Conservation (phyloP, 371 early-diverging fungal genomes). For the Circinella umbellata region DNA sequence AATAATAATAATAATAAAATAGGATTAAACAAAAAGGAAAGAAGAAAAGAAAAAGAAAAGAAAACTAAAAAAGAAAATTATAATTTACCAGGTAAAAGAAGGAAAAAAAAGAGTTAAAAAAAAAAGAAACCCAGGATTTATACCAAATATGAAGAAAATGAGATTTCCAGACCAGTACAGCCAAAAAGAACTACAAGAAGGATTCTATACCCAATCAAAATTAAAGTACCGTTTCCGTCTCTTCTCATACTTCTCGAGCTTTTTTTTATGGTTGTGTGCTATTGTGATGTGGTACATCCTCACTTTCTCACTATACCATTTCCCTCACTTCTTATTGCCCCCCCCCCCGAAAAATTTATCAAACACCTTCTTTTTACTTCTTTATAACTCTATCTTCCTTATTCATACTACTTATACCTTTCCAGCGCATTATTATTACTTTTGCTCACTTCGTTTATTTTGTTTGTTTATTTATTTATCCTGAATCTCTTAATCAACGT, state of each 20-base stretch:
- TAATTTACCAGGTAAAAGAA: slow-evolving; percentile 6
- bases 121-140: slow-evolving; percentile 1
- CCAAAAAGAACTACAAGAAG: slow-evolving; percentile 14
- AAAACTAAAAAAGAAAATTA: not conserved
- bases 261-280: not conserved
- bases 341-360: not conserved
- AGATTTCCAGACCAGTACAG: slow-evolving; percentile 12
- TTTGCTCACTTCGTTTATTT: too few species aligned
- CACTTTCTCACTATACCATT: not conserved
- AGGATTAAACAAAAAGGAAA: slow-evolving; percentile 2
- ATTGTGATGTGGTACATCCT: not conserved
- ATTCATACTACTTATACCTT: too few species aligned
- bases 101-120: not conserved
- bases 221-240: slow-evolving; percentile 9
- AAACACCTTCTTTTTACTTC: not conserved
- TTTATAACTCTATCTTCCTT: not conserved
- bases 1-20: not conserved
- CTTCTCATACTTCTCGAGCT: slow-evolving; percentile 9
- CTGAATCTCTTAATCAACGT: too few species aligned
- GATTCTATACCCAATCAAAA: slow-evolving; percentile 5
- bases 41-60: slow-evolving; percentile 9
- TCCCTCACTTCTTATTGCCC: not conserved
- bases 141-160: slow-evolving; percentile 16
- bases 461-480: too few species aligned
- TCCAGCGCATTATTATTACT: too few species aligned